Evolutionary conservation across 805 yeast genomes (phyloP), one percentile per base, ranked within the genome.

Genomic region (Cyberlindnera suaveolens): DNA sequence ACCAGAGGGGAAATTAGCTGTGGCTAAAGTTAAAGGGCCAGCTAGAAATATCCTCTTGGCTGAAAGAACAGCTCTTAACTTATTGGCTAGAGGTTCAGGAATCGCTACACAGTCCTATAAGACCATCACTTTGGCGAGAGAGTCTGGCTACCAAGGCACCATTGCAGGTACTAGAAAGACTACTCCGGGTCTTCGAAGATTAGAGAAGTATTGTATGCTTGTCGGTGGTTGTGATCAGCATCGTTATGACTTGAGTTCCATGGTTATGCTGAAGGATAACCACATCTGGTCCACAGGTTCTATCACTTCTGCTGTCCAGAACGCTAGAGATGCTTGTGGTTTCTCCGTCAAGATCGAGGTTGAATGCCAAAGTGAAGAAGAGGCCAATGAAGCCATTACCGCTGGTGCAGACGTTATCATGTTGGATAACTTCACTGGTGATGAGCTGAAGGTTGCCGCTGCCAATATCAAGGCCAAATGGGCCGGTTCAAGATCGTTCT

Each of bases 101-200:
- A 75, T 90, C 36, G 96, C 97, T 9, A 85, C 96, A 0, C 79
- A 79, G 46, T 79, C 93, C 0, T 63, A 68, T 40, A 63, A 67
- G 26, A 74, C 90, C 4, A 67, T 80, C 41, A 57, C 65, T 6
- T 62, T 77, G 45, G 96, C 96, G 1, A 74, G 80, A 43, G 64
- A 74, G 34, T 65, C 74, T 5, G 93, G 95, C 0, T 91, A 79
- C 59, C 67, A 67, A 4, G 98, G 98, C 0, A 73, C 82, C 19
- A 88, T 90, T 60, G 97, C 98, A 0, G 98, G 97, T 6, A 90
- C 98, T 1, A 77, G 98, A 60, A 90, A 90, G 65, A 91, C 97
- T n/a, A 91, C 98, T 0, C 98, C 98, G 0, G 98, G 98, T 0
- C 74, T 90, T 49, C 77, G 98, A 57, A 70, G 82, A 35, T 66